Evolutionary conservation across 345 rosid genomes (phyloP), one percentile per base, ranked within the genome.

Genomic region (Fremontodendron californicum): DNA sequence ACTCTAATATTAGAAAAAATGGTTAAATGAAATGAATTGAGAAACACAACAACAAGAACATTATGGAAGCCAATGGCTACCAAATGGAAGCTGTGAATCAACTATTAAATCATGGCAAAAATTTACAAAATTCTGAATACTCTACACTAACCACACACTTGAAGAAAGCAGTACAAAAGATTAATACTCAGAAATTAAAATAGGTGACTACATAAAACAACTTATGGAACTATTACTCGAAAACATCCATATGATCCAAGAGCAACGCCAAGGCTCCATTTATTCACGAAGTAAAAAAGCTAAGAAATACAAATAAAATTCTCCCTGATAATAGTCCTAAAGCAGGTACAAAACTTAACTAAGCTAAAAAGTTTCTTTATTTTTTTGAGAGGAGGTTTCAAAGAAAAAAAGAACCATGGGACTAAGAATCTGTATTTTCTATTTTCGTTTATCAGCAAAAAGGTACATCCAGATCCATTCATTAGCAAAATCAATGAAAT

Each of bases 401-500:
- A 12, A n/a, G 4, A 2, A n/a, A 12, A 11, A 68, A 6, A 2
- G 16, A 62, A 31, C n/a, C 9, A 21, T 6, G 11, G 4, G 54
- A 69, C 39, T 19, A 35, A 69, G 35, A 43, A 43, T 23, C 35
- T 23, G 66, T 68, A 37, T 52, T 33, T 37, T 51, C 25, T 12
- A 27, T 18, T 18, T 71, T 54, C 46, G 21, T 54, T 35, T 35
- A 72, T 54, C 75, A 23, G 48, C 9, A 6, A 15, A 12, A 31
- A 19, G 13, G 71, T 40, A 29, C 9, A 71, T 51, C 49, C n/a
- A 73, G 64, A 73, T 73, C 76, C 45, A 33, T 73, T 21, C 63
- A 31, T 19, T 27, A 37, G 33, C 76, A 54, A 54, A 75, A 60
- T 27, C 77, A 42, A 60, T 5, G 75, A 72, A 72, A 29, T 31